Base-by-base conservation (phyloP, 177 flowering plant genomes). In the Vitis hybrid region DNA sequence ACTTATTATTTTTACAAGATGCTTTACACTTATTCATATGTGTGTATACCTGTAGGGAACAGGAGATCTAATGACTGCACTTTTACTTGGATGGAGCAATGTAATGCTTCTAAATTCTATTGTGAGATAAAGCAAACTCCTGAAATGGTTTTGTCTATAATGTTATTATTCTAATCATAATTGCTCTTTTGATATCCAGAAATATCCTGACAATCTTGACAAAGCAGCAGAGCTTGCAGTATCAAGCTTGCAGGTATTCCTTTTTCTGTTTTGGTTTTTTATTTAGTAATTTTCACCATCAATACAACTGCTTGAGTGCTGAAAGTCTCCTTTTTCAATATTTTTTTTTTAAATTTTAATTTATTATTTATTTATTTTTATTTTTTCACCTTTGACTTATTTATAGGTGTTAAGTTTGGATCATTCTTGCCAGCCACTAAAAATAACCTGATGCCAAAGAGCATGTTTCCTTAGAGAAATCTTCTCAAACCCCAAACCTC, bases 81-180 rank as follows among this genome's bases (percentile, higher is more conserved):
- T 95, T 62, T 83, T 95, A 70, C 95, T 95, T 69, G 99, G 99
- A 75, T 93, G 99, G 99, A 95, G 97, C 81, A 93, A 95, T 85
- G 99, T 95, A 89, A 84, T 75, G 63, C 56, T 64, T 62, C 18
- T 23, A 23, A 14, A 4, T 32, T 21, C 17, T 54, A 3, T 60
- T 64, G 1, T 45, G 10, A 51, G 55, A n/a, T 60, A 56, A n/a
- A 26, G 19, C 17, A 23, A 18, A 48, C 11, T 56, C 17, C 60
- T 51, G n/a, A 52, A 11, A 9, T 17, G 11, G 14, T 70, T 18
- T 51, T 49, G 21, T 51, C 11, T 32, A 52, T 21, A 30, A 23
- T 32, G 34, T 15, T 21, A 32, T 51, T 19, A 68, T 56, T 58
- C 64, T 63, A 26, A 60, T 17, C 48, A 4, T 45, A 3, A 59